These are phyloP conservation scores for Kwoniella mangroviensis DNA, from an alignment of 768 basidiomycete species.

Conservation along the genomic window DNA sequence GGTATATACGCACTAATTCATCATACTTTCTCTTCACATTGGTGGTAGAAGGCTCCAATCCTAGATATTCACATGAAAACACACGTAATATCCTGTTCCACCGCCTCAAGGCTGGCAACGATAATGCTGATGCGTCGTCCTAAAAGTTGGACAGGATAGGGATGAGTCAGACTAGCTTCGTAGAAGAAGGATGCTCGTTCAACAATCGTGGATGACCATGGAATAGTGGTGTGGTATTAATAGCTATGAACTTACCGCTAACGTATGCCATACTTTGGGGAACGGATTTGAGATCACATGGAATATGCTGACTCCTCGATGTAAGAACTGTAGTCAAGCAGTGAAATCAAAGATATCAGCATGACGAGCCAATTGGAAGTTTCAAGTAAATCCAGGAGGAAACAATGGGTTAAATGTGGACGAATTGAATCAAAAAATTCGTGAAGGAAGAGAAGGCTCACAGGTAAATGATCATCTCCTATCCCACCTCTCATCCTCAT, in stretches of 20 bases:
- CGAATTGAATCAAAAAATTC: not conserved
- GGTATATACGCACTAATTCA: constrained; percentile 11
- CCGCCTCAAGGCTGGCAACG: constrained; percentile 79
- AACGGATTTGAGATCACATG: constrained; percentile 91
- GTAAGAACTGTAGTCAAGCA: constrained; percentile 70
- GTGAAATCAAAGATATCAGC: too few species aligned
- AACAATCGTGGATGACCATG: not conserved
- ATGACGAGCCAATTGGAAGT: too few species aligned
- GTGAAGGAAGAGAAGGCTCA: constrained; percentile 29
- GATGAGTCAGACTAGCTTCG: too few species aligned
- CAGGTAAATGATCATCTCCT: constrained; percentile 89
- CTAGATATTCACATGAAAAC: constrained; percentile 87
- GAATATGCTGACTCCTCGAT: constrained; percentile 79
- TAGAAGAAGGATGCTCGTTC: too few species aligned
- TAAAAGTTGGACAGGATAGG: constrained; percentile 49
- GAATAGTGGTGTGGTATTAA: too few species aligned
- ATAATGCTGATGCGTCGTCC: constrained; percentile 88
- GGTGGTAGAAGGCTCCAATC: constrained; percentile 53
- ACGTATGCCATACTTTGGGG: constrained; percentile 85
- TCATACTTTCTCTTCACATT: not conserved
- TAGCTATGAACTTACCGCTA: constrained; percentile 63
- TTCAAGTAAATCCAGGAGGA: too few species aligned
- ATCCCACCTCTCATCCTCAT: constrained; percentile 60
- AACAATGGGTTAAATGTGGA: not conserved
- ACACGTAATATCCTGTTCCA: constrained; percentile 90